Percentiles rank a stretch among this genome's conserved stretches.
Evolutionary conservation across 768 basidiomycete species (phyloP).

Genomic region (Multifurca ochricompacta): DNA sequence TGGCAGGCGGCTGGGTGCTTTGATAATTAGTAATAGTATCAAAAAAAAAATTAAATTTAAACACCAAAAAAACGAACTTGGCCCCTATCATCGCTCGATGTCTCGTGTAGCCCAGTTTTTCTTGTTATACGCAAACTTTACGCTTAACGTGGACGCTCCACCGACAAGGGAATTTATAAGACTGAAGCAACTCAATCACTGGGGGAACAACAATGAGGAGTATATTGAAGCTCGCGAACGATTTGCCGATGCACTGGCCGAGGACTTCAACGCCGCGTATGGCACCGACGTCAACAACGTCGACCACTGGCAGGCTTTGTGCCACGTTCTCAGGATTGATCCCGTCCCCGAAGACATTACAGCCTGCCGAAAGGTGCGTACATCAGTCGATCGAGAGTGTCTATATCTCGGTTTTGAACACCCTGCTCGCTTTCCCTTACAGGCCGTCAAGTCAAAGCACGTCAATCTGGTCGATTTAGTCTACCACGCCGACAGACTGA

Average conservation of each 20-base stretch:
- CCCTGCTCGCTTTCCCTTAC: background rate
- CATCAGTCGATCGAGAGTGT: background rate
- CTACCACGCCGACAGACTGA: background rate
- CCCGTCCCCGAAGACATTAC: constrained; percentile 8
- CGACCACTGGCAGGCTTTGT: constrained; percentile 15
- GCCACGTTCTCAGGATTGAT: constrained; percentile 11
- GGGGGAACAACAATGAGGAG: background rate
- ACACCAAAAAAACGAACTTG: no score
- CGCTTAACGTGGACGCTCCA: constrained; percentile 5
- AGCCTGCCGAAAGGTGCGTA: constrained; percentile 1
- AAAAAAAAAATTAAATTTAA: no score
- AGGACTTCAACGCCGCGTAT: constrained; percentile 20
- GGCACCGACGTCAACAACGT: constrained; percentile 20
- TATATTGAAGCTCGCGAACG: background rate
- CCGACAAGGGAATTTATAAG: constrained; percentile 10
- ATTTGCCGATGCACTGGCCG: constrained; percentile 7
- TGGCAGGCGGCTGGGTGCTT: no score
- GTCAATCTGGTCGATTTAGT: constrained; percentile 18
- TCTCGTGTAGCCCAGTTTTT: constrained; percentile 17
- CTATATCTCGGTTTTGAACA: background rate
- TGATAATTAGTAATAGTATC: background rate
- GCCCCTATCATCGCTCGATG: background rate
- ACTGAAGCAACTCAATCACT: background rate
- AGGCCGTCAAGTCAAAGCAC: constrained; percentile 12
- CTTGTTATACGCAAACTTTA: constrained; percentile 11